A percentile compares a stretch with the other conserved stretches of the same genome.
These are phyloP conservation scores for Taphrina pruni DNA, from an alignment of 1,139 yeast genomes.

Conservation along the genomic window DNA sequence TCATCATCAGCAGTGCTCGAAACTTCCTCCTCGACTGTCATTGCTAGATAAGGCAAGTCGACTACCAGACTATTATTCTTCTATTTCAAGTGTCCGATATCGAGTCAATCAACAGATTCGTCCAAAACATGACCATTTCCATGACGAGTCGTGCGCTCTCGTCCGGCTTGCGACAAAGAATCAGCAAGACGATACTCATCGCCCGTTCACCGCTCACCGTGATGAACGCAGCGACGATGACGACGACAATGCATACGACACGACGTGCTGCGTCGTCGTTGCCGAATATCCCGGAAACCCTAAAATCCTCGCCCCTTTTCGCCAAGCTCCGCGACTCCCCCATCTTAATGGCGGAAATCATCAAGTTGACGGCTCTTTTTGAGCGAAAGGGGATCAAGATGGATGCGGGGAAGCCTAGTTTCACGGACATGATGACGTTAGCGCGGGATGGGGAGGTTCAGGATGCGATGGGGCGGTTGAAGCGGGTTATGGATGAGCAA, in stretches of 20 bases:
- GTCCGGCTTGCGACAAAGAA: too few species aligned
- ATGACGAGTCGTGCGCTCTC: too few species aligned
- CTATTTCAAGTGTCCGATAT: too few species aligned
- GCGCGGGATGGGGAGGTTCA: constrained; percentile 24
- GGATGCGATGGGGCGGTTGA: constrained; percentile 3
- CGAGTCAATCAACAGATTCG: too few species aligned
- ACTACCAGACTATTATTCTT: too few species aligned
- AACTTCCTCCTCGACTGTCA: too few species aligned
- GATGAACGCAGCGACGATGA: not conserved
- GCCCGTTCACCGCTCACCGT: too few species aligned
- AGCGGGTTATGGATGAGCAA: constrained; percentile 11
- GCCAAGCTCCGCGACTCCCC: not conserved
- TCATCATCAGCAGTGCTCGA: too few species aligned
- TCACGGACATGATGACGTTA: constrained; percentile 22
- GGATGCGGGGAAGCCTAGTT: constrained; percentile 1
- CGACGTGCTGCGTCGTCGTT: constrained; percentile 7
- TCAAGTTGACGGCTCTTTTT: constrained; percentile 2
- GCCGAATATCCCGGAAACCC: constrained; percentile 4
- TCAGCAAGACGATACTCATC: too few species aligned
- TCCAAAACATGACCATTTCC: too few species aligned
- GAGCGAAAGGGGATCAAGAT: constrained; percentile 8
- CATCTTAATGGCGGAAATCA: not conserved
- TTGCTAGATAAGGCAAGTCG: too few species aligned
- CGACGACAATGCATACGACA: not conserved
- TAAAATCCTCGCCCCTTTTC: constrained; percentile 5